Evolutionary conservation across 108 stramenopile species (phyloP), one percentile per base, ranked within the genome.

Genomic region (Stephanodiscus minutulus): DNA sequence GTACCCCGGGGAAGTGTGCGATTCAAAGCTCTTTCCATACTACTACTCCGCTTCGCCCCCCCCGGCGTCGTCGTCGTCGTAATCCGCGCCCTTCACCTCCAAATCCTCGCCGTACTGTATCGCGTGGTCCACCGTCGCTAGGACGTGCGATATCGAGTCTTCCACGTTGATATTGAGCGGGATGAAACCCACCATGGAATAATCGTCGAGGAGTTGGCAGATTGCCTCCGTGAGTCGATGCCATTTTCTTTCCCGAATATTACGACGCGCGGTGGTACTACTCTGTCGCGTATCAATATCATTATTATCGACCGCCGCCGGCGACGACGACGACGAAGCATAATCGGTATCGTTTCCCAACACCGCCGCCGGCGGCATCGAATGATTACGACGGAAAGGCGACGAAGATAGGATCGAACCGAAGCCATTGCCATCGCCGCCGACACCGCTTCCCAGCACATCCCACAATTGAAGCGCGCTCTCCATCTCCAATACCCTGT

Each of bases 61-160:
- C n/a, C n/a, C n/a, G n/a, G n/a, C 74, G 4, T 57, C 71, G 35
- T 83, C 83, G 66, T 78, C 83, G 61, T 85, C 85, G 25, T 77
- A 79, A 36, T 88, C 90, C 17, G 80, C 82, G 7, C 84, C 88
- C 21, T 82, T 52, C 7, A 96, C 92, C 64, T 99, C 98, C 53
- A 88, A 69, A 48, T 97, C 92, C 82, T 98, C 98, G 7, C 98
- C 98, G 75, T 96, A 98, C 73, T 98, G 97, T 62, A 96, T 87
- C 9, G 91, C 87, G 73, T 94, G 89, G 84, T 99, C 98, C 0
- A 94, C 92, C 53, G 87, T 86, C 13, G 86, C 82, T 65, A 99
- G 69, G 7, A 96, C 86, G 53, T 87, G 79, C 43, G 92, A 83
- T 22, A 96, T 84, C 22, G 88, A 93, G 31, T 98, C 96, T 69